Base-by-base conservation (phyloP, 495 filamentous ascomycete species). In the Stereocaulon alpinum region DNA sequence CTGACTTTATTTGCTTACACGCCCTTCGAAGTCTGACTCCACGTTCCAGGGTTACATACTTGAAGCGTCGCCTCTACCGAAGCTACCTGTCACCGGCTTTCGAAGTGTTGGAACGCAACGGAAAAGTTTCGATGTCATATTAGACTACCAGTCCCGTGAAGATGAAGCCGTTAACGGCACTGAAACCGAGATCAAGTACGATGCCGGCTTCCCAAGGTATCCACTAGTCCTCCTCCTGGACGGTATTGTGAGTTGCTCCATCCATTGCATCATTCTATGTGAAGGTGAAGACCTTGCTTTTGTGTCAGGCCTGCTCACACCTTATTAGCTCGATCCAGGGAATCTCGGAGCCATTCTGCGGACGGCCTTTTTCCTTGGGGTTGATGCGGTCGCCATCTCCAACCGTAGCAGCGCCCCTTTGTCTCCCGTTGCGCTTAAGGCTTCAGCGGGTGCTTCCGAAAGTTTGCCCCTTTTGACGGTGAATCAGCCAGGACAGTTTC, bases 331-430 rank as follows among this genome's bases (percentile, higher is more conserved):
- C 10, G 92, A 98, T 70, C 83, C 89, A 3, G 91, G 89, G 1
- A 98, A 98, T 69, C 74, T 96, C 3, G 93, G 93, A 30, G 86
- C 85, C 3, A 95, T 96, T 58, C 75, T 96, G 37, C 86, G 93
- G 22, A 85, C 88, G 22, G 87, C 88, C 5, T 84, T 86, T 65
- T 98, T 88, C 70, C 79, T 96, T 4, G 93, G 93, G 41, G 85
- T 87, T 15, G 84, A 88, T 59, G 89, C 86, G 7, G 73, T 94
- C 47, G 78, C 80, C 10, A 81, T 88, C 58, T 84, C 87, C 6
- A 79, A 79, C 32, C 75, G 77, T 47, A 79, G 80, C 66, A 87
- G 85, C 12, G 88, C 91, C 0, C 78, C 83, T 2, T 70, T 96
- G 43, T 86, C 84, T 30, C 75, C 89, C 2, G 80, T 89, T 11